Evolutionary conservation across 2,329 filamentous ascomycete genomes (phyloP), one percentile per base, ranked within the genome.

Genomic region (Fusarium graminum): DNA sequence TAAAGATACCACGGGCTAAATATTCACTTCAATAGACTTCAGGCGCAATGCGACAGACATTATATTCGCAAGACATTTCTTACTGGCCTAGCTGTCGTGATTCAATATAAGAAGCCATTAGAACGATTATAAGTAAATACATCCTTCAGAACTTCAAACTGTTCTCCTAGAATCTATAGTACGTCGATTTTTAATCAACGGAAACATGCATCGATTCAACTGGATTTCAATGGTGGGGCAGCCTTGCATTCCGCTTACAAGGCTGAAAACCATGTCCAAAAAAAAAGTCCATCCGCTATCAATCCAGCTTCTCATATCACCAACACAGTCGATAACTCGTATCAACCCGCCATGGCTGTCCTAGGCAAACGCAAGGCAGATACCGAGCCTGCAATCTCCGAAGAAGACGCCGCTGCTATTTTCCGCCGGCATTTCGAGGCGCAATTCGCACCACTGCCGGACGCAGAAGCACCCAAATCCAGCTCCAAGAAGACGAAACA

Each of bases 341-440:
- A 51, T 14, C 36, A 10, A 7, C 29, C 39, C 52, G 22, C 38
- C 32, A 85, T 85, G 83, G 72, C 80, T 32, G 75, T 79, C 39
- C 74, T 85, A 22, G 82, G 84, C 38, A 86, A 86, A 72, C 81
- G 84, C 61, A 86, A 85, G 68, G 74, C 77, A 26, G 61, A 45
- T 7, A 56, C 73, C 13, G 71, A 70, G 32, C 70, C 74, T 6
- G 58, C 72, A 3, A 52, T 76, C 25, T 78, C 75, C 2, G 76
- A 80, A 39, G 81, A 86, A 66, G 85, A 89, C 59, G 84, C 91
- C 13, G 88, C 92, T 70, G 92, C 90, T 55, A 85, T 94, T 58
- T 92, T 99, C 73, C 88, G 89, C 58, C 88, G 87, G 70, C 91
- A 94, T 75, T 98, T 98, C 75, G 95, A 97, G 79, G 87, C 92